Conservation (phyloP, 768 basidiomycete species). For the Podaxis sp. region DNA sequence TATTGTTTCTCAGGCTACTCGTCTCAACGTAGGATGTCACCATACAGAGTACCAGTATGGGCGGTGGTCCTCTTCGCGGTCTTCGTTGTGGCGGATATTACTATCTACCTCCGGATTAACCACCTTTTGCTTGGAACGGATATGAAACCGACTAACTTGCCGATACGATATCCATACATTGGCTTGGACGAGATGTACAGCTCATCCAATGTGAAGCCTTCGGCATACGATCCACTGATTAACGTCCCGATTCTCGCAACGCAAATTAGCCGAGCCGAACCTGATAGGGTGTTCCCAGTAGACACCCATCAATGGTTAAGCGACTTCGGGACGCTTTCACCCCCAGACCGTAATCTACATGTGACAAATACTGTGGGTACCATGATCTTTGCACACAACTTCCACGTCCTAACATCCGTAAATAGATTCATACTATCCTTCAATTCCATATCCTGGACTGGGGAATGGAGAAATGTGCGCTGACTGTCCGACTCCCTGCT, state of each 20-base stretch:
- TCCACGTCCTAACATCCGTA: neutral
- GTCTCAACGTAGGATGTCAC: neutral
- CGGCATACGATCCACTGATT: slow-evolving; percentile 16
- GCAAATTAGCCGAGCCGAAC: slow-evolving; percentile 20
- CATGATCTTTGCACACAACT: neutral
- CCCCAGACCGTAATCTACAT: slow-evolving; percentile 22
- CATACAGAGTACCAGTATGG: neutral
- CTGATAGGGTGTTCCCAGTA: slow-evolving; percentile 19
- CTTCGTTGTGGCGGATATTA: slow-evolving; percentile 21
- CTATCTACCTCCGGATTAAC: slow-evolving; percentile 18
- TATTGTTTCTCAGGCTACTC: slow-evolving; percentile 2
- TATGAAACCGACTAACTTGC: slow-evolving; percentile 14
- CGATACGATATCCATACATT: slow-evolving; percentile 22
- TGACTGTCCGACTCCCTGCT: slow-evolving; percentile 21
- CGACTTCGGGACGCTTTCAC: slow-evolving; percentile 23
- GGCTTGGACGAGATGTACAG: slow-evolving; percentile 23
- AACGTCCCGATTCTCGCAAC: slow-evolving; percentile 22
- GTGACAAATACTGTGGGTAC: slow-evolving; percentile 19
- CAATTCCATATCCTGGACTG: slow-evolving; percentile 25
- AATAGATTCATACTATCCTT: slow-evolving; percentile 19
- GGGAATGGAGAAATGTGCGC: slow-evolving; percentile 25
- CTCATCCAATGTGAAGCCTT: slow-evolving; percentile 13
- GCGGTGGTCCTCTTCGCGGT: slow-evolving; percentile 12
- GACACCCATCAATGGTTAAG: slow-evolving; percentile 24
- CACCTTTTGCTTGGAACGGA: slow-evolving; percentile 13